phyloP scores from a whole-genome alignment of 1,284 basidiomycete species.

The Trichosporon sp. region DNA sequence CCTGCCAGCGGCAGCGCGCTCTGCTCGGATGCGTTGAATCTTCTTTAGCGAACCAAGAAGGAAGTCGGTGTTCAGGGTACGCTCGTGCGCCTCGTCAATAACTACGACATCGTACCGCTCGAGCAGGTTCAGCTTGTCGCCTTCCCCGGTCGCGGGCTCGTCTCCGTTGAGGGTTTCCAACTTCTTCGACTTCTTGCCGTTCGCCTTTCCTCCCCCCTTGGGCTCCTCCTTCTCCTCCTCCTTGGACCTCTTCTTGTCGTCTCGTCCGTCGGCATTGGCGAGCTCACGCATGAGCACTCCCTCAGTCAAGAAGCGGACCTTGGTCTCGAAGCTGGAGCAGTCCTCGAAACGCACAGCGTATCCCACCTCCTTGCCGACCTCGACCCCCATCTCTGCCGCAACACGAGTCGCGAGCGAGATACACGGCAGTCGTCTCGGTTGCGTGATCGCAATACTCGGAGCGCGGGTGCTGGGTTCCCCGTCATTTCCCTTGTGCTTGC shows the following conservation, averaged over 20 bases:
- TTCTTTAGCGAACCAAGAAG: conserved; percentile 87
- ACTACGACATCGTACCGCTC: conserved; percentile 85
- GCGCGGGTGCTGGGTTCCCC: conserved; percentile 48
- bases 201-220: conserved; percentile 10
- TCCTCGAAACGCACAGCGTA: conserved; percentile 98
- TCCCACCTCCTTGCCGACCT: conserved; percentile 75
- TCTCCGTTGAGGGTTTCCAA: neutral
- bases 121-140: conserved; percentile 60
- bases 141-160: conserved; percentile 12
- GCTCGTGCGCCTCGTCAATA: conserved; percentile 96
- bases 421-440: conserved; percentile 91
- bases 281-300: conserved; percentile 82
- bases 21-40: conserved; percentile 74
- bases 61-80: conserved; percentile 90
- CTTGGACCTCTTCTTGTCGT: conserved; percentile 9
- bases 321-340: conserved; percentile 64
- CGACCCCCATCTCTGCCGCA: conserved; percentile 74
- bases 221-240: conserved; percentile 5
- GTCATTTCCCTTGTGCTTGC: conserved; percentile 8
- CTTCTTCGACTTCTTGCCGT: conserved; percentile 21
- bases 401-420: conserved; percentile 90
- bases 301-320: conserved; percentile 94
- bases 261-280: conserved; percentile 32
- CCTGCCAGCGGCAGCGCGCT: conserved; percentile 55
- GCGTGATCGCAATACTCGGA: conserved; percentile 81